Evolutionary conservation across 2,329 filamentous ascomycete genomes (phyloP), one percentile per base, ranked within the genome.

Genomic region (Fusarium continuum): DNA sequence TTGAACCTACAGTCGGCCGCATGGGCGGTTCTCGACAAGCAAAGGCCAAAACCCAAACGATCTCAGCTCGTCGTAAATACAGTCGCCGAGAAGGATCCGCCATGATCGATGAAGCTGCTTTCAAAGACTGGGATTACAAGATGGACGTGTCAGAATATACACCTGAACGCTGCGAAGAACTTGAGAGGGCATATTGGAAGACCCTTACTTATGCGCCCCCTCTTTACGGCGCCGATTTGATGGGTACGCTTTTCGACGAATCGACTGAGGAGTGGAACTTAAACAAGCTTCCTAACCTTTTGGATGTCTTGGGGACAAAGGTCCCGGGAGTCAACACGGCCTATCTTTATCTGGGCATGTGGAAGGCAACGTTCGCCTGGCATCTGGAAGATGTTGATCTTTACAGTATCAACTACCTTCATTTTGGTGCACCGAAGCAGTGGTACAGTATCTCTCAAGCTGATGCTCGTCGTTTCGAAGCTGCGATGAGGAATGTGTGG

Each of bases 381-480:
- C 95, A 99, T 84, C 80, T 99, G 48, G 95, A 99, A 75, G 95
- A 99, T 74, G 94, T 99, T 35, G 95, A 99, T 79, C 85, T 99
- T 5, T 99, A 99, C 86, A 98, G 93, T 75, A 99, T 99, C 83
- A 99, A 99, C 79, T 99, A 97, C 76, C 93, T 99, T 57, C 95
- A 99, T 73, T 99, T 99, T 75, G 95, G 95, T 50, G 95, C 95
- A 2, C 95, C 95, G 1, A 99, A 99, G 78, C 95, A 99, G 76
- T 99, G 95, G 95, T 99, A 99, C 79, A 97, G 93, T 77, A 98
- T 99, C 66, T 97, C 94, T 1, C 96, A 98, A 75, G 91, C 91
- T 65, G 95, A 99, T 74, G 93, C 94, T 13, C 88, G 93, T 45
- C 89, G 91, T 14, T 99, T 99, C 70, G 95, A 99, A 77, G 87